phyloP scores from a whole-genome alignment of 257 asterid species.

The Lavandula angustifolia region DNA sequence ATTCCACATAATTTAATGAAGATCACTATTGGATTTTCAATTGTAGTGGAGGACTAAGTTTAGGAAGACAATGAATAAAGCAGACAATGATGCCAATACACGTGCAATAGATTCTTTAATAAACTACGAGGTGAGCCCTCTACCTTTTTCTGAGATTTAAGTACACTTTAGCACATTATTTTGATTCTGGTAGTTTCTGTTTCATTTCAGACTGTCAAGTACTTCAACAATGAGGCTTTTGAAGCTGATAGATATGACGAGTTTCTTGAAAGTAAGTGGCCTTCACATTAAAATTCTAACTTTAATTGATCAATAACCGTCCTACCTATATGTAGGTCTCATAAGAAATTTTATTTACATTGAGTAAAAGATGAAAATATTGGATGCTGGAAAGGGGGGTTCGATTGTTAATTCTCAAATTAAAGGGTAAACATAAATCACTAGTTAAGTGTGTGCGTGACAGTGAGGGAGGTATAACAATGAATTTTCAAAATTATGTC shows the following conservation, averaged over 20 bases:
- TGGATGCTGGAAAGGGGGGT: background rate
- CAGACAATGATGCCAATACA: conserved; percentile 93
- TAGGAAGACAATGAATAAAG: conserved; percentile 94
- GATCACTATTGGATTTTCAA: conserved; percentile 28
- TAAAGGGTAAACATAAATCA: background rate
- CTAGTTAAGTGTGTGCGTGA: background rate
- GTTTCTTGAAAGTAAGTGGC: conserved; percentile 76
- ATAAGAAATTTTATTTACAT: background rate
- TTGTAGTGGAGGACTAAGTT: conserved; percentile 98
- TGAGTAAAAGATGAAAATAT: conserved; percentile 2
- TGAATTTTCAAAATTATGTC: background rate
- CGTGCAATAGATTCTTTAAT: conserved; percentile 92
- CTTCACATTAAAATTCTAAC: conserved; percentile 19
- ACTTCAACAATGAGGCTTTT: conserved; percentile 84
- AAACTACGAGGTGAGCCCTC: conserved; percentile 78
- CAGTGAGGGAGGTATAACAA: background rate
- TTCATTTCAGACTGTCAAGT: conserved; percentile 87
- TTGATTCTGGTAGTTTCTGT: conserved; percentile 17
- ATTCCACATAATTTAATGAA: conserved; percentile 21
- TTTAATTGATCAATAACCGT: conserved; percentile 18
- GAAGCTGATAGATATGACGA: conserved; percentile 92
- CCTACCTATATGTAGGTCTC: too few relatives aligned
- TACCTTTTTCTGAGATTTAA: conserved; percentile 21
- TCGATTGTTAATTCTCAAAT: background rate
- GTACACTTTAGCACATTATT: conserved; percentile 22